Conservation (phyloP, 306 rosid species). For the barrel medic (Medicago truncatula) region MtrunA17r5.0-ANR NC_053049.1:42428001-42428500, state of each 20-base stretch:
- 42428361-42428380: constrained; percentile 45
- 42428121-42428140: constrained; percentile 7
- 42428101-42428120: background rate
- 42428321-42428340: constrained; percentile 48
- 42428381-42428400: constrained; percentile 53
- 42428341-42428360: constrained; percentile 58
- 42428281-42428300: constrained; percentile 49
- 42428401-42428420: background rate
- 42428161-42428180: constrained; percentile 53
- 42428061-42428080: background rate
- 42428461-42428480: background rate
- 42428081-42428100: background rate
- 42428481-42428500: background rate
- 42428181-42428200: constrained; percentile 49
- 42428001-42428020: background rate
- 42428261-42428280: constrained; percentile 77
- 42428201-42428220: constrained; percentile 66
- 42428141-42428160: background rate
- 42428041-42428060: background rate
- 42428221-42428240: constrained; percentile 80
- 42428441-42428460: too few species aligned
- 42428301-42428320: constrained; percentile 57
- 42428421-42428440: background rate
- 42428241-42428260: constrained; percentile 67
- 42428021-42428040: background rate